Evolutionary conservation across 2,329 filamentous ascomycete species (phyloP).

Genomic region (Trichophyton simii): DNA sequence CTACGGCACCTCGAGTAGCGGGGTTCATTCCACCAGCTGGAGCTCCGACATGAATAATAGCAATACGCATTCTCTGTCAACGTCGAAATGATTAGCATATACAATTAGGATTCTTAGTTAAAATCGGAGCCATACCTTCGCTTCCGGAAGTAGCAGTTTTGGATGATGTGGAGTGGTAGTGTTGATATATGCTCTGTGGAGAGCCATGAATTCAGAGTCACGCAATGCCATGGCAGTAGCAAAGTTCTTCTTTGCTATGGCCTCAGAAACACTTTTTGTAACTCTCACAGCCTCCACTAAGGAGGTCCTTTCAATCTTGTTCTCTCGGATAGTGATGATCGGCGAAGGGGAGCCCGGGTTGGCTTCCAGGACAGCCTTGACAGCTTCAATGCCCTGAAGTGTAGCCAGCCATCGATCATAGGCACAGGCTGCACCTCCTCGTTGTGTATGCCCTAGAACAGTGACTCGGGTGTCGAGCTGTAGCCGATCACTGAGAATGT

Average conservation of each 20-base stretch:
- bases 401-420: slow-evolving; percentile 92
- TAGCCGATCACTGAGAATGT: slow-evolving; percentile 70
- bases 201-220: slow-evolving; percentile 87
- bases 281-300: slow-evolving; percentile 78
- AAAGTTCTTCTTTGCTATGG: slow-evolving; percentile 77
- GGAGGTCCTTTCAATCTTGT: slow-evolving; percentile 87
- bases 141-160: slow-evolving; percentile 52
- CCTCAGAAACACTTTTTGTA: slow-evolving; percentile 70
- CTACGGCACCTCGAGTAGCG: slow-evolving; percentile 81
- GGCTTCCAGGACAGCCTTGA: slow-evolving; percentile 79
- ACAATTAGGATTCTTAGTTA: background rate
- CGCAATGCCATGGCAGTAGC: slow-evolving; percentile 74
- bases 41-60: slow-evolving; percentile 92
- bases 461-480: slow-evolving; percentile 87
- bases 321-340: slow-evolving; percentile 93
- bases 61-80: slow-evolving; percentile 69
- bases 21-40: slow-evolving; percentile 98
- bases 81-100: background rate
- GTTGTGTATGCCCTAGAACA: slow-evolving; percentile 91
- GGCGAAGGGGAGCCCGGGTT: slow-evolving; percentile 81
- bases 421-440: slow-evolving; percentile 80
- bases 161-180: slow-evolving; percentile 73
- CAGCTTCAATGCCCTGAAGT: slow-evolving; percentile 84
- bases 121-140: slow-evolving; percentile 43
- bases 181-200: slow-evolving; percentile 80